These are phyloP conservation scores for Cucurbita maxima DNA, from an alignment of 306 rosid species.

Conservation along the genomic window DNA sequence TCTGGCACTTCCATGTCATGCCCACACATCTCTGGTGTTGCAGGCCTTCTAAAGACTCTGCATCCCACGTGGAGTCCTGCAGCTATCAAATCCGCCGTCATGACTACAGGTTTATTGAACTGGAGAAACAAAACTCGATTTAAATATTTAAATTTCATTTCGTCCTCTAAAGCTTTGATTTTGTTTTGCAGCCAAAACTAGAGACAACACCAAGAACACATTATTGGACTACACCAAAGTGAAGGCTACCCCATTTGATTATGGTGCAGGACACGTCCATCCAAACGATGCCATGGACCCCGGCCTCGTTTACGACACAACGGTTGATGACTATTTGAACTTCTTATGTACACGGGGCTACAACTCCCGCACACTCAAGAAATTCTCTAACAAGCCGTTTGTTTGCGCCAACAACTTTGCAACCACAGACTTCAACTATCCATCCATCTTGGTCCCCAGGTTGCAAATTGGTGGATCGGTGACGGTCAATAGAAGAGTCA, in stretches of 20 bases:
- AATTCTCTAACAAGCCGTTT: slow-evolving; percentile 12
- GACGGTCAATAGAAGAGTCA: slow-evolving; percentile 18
- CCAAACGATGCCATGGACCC: slow-evolving; percentile 37
- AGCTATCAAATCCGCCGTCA: slow-evolving; percentile 2
- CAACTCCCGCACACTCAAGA: not conserved
- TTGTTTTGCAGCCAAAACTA: too few relatives aligned
- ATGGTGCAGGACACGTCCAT: slow-evolving; percentile 36
- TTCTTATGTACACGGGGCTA: slow-evolving; percentile 24
- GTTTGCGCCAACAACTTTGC: slow-evolving; percentile 15
- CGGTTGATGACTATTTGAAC: slow-evolving; percentile 26
- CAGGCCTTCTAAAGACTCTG: not conserved
- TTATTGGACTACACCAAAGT: too few relatives aligned
- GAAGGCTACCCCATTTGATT: too few relatives aligned
- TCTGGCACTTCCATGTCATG: slow-evolving; percentile 9
- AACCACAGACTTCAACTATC: slow-evolving; percentile 31
- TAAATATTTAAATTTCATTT: too few relatives aligned
- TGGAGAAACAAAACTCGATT: too few relatives aligned
- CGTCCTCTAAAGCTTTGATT: too few relatives aligned
- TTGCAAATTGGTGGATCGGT: not conserved
- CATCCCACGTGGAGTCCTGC: slow-evolving; percentile 6
- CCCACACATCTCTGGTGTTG: slow-evolving; percentile 2
- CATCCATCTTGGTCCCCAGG: slow-evolving; percentile 15
- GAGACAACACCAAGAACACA: too few relatives aligned
- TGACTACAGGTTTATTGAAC: not conserved
- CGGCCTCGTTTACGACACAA: slow-evolving; percentile 48